A percentile compares a stretch with the other conserved stretches of the same genome.
phyloP scores from a whole-genome alignment of 202 grass and related monocot genomes.

The Schoenoplectus triqueter region DNA sequence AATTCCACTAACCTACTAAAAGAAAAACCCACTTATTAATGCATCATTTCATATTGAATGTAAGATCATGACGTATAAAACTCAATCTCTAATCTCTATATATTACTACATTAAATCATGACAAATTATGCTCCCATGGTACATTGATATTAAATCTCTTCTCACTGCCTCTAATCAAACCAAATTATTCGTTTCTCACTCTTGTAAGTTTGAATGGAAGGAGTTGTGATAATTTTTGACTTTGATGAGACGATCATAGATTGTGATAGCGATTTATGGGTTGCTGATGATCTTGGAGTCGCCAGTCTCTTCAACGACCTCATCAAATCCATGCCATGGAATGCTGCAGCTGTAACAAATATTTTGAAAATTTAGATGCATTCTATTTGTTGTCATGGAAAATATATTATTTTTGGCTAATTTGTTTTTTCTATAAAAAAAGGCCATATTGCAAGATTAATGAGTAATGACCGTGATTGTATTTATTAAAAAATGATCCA shows the following conservation, averaged over 20 bases:
- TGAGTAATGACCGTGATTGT: too few relatives aligned
- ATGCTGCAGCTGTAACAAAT: constrained; percentile 36
- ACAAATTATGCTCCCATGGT: neutral
- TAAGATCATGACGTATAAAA: constrained; percentile 34
- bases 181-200: neutral
- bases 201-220: constrained; percentile 17
- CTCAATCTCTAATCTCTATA: neutral
- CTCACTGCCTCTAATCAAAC: constrained; percentile 6
- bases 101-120: neutral
- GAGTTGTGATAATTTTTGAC: constrained; percentile 44
- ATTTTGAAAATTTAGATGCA: neutral
- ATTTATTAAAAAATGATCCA: too few relatives aligned
- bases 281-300: constrained; percentile 40
- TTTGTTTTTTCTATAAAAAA: too few relatives aligned
- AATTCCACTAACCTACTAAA: constrained; percentile 29
- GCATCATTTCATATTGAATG: neutral
- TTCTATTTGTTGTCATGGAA: neutral
- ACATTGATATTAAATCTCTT: neutral
- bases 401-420: neutral
- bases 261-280: constrained; percentile 47
- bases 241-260: constrained; percentile 58
- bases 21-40: neutral
- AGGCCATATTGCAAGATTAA: too few relatives aligned
- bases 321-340: constrained; percentile 47
- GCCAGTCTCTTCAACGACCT: constrained; percentile 39